phyloP scores from a whole-genome alignment of 1,284 basidiomycete species.

The Lignosus rhinocerotis region DNA sequence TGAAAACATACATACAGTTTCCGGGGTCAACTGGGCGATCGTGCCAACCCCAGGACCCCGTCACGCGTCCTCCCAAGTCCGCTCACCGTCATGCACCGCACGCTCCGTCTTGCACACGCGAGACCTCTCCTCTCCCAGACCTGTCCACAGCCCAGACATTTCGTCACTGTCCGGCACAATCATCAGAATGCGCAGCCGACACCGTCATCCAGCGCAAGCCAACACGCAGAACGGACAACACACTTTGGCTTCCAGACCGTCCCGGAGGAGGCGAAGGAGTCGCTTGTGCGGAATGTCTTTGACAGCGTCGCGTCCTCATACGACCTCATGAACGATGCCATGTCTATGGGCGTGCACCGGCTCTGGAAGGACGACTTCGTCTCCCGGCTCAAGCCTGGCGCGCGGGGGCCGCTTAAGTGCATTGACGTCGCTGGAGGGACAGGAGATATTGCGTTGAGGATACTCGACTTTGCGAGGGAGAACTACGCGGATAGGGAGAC shows the following conservation, averaged over 20 bases:
- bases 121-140: slow-evolving; percentile 15
- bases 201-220: neutral
- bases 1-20: slow-evolving; percentile 20
- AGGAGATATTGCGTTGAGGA: slow-evolving; percentile 94
- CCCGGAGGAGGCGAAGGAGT: slow-evolving; percentile 76
- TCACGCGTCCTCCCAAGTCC: slow-evolving; percentile 16
- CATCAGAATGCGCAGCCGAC: slow-evolving; percentile 16
- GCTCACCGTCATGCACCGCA: slow-evolving; percentile 19
- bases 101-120: slow-evolving; percentile 18
- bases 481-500: slow-evolving; percentile 88
- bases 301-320: slow-evolving; percentile 95
- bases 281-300: slow-evolving; percentile 89
- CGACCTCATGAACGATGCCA: slow-evolving; percentile 99
- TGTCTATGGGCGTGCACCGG: slow-evolving; percentile 94
- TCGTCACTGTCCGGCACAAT: slow-evolving; percentile 11
- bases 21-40: slow-evolving; percentile 22
- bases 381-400: slow-evolving; percentile 76
- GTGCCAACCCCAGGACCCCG: slow-evolving; percentile 11
- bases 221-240: slow-evolving; percentile 37
- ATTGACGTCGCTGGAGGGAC: slow-evolving; percentile 98
- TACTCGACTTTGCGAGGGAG: slow-evolving; percentile 90
- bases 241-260: slow-evolving; percentile 95
- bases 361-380: slow-evolving; percentile 98
- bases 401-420: slow-evolving; percentile 71
- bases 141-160: neutral